Evolutionary conservation across 2,329 filamentous ascomycete species (phyloP), one percentile per base, ranked within the genome.

Genomic region (Pseudogymnoascus sp.): DNA sequence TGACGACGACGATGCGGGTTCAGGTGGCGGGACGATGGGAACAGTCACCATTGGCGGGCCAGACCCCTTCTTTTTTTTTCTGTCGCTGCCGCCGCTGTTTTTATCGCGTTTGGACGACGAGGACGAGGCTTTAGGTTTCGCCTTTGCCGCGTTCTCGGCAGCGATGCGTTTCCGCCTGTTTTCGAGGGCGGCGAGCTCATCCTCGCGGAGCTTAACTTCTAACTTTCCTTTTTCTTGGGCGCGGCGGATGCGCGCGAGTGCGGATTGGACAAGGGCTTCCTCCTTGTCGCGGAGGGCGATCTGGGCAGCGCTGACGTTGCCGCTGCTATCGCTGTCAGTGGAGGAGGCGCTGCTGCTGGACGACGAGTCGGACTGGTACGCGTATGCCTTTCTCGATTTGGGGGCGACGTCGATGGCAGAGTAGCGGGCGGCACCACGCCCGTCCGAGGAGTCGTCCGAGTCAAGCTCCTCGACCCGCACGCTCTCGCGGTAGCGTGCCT

Each of bases 141-240:
- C 67, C 37, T 63, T 59, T 3, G 53, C 63, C 18, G 62, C 50
- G 2, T 59, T 76, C 40, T 77, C 76, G 35, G 78, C 78, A 68
- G 82, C 78, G 69, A 85, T 77, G 64, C 87, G 84, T 73, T 85
- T 84, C 66, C 83, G 78, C 70, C 82, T 80, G 66, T 86, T 84
- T 72, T 93, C 88, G 68, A 96, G 80, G 56, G 91, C 92, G 66
- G 87, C 88, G 69, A 96, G 79, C 74, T 97, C 92, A 62, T 89
- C 85, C 70, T 87, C 84, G 69, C 83, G 91, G 66, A 97, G 82
- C 73, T 87, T 89, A 63, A 97, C 90, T 63, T 95, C 90, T 50
- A 82, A 80, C 74, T 87, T 88, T 66, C 92, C 92, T 70, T 85
- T 85, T 66, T 84, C 84, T 73, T 90, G 86, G 14, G 92, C 91